Percentiles rank a stretch among this genome's conserved stretches.
Conservation (phyloP, 805 yeast species). For the Candida ovalis region DNA sequence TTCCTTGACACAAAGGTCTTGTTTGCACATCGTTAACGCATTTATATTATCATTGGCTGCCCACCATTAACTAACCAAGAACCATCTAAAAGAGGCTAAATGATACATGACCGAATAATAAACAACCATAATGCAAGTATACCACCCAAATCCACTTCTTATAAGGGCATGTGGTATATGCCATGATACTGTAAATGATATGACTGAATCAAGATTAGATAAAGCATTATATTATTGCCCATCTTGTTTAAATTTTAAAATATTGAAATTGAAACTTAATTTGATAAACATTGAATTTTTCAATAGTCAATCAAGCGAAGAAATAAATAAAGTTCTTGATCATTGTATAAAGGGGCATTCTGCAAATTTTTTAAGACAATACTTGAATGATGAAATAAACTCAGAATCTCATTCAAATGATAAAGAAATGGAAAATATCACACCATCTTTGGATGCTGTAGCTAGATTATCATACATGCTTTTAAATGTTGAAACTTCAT, state of each 20-base stretch:
- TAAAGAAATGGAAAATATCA: conserved; percentile 6
- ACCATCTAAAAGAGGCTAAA: neutral
- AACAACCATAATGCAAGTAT: neutral
- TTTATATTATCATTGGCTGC: no score
- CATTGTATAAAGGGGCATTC: conserved; percentile 26
- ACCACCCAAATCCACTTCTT: neutral
- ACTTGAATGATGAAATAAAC: conserved; percentile 8
- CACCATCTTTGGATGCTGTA: conserved; percentile 23
- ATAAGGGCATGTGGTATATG: conserved; percentile 19
- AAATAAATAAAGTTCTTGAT: conserved; percentile 22
- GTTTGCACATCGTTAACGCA: no score
- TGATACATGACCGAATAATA: neutral
- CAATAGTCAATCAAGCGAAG: conserved; percentile 15
- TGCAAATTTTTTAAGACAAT: conserved; percentile 12
- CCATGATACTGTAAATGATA: conserved; percentile 2
- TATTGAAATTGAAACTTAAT: conserved; percentile 23
- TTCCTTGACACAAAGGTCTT: no score
- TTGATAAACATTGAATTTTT: conserved; percentile 18
- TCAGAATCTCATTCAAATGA: neutral
- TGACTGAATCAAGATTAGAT: neutral
- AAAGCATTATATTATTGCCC: conserved; percentile 20
- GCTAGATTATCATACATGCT: conserved; percentile 31
- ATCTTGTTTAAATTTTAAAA: conserved; percentile 25
- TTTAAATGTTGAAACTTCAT: conserved; percentile 26
- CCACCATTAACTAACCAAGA: no score